Base-by-base conservation (phyloP, 2,329 filamentous ascomycete genomes). In the Pseudogymnoascus sp. region DNA sequence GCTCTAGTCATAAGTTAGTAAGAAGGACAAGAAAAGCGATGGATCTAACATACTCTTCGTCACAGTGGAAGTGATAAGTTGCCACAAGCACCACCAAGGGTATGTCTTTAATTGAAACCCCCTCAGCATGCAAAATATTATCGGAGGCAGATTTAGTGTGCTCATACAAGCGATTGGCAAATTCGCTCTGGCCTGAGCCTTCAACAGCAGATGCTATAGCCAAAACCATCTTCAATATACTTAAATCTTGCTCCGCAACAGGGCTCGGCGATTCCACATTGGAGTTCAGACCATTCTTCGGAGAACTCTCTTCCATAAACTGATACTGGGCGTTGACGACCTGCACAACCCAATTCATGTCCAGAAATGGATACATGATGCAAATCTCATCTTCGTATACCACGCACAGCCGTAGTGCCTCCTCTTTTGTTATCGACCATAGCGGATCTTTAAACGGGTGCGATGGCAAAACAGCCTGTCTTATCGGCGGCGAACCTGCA, bases 321-420 rank as follows among this genome's bases (percentile, higher is more conserved):
- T 82, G 78, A 60, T 85, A 86, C 1, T 96, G 75, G 61, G 80
- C 79, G 63, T 82, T 84, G 5, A 86, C 85, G 70, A 95, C 88
- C 5, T 77, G 76, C 35, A 89, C 84, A 37, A 95, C 76, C 39
- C 79, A 79, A 39, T 88, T 82, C 34, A 95, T 87, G 65, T 89
- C 82, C 52, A 95, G 72, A 3, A 96, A 82, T 0, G 92, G 92
- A 71, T 95, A 96, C 90, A 96, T 95, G 67, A 92, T 82, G 41
- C 90, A 90, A 67, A 95, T 86, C 70, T 96, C 92, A 67, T 96
- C 91, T 65, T 95, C 89, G 69, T 94, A 92, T 0, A 95, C 77
- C 12, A 82, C 79, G 65, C 89, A 90, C 12, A 96, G 74, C 1
- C 90, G 83, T 18, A 92, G 72, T 67, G 94, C 89, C 69, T 96